phyloP scores from a whole-genome alignment of 306 rosid genomes.

The apple (Malus domestica) region DNA sequence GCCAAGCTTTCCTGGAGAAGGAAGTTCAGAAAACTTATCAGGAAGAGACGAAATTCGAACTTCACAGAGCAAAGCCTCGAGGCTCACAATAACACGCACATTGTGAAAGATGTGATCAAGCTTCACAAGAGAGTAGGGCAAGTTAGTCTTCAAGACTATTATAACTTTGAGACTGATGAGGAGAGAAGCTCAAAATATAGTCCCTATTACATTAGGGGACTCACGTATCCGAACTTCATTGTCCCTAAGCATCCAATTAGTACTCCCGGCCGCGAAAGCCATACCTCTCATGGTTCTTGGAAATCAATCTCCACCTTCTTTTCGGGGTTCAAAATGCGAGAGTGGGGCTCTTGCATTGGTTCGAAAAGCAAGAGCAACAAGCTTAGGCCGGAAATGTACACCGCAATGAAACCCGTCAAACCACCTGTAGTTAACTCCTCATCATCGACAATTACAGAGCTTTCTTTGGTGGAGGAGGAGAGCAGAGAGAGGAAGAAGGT shows the following conservation, averaged over 20 bases:
- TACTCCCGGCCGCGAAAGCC: conserved; percentile 7
- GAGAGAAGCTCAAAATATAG: not conserved
- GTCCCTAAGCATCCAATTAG: not conserved
- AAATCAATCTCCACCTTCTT: conserved; percentile 15
- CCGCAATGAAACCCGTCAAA: not conserved
- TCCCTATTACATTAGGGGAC: conserved; percentile 15
- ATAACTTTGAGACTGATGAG: not conserved
- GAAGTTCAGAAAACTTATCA: not conserved
- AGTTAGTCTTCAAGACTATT: not conserved
- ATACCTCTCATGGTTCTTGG: not conserved
- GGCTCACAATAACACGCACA: not conserved
- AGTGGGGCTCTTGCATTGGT: conserved; percentile 7
- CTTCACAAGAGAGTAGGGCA: not conserved
- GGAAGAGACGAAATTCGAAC: not conserved
- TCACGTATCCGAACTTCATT: not conserved
- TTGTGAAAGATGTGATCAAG: not conserved
- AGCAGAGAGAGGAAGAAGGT: not conserved
- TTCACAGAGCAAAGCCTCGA: not conserved
- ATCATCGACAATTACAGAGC: not conserved
- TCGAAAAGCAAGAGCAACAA: not conserved
- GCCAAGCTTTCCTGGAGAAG: not conserved
- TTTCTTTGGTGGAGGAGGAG: not conserved
- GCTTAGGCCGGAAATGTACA: not conserved
- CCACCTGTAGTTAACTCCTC: not conserved
- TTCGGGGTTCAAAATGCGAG: conserved; percentile 9